Base-by-base conservation (phyloP, 1,284 basidiomycete genomes). In the Pseudomicrostroma phylloplanum region DNA sequence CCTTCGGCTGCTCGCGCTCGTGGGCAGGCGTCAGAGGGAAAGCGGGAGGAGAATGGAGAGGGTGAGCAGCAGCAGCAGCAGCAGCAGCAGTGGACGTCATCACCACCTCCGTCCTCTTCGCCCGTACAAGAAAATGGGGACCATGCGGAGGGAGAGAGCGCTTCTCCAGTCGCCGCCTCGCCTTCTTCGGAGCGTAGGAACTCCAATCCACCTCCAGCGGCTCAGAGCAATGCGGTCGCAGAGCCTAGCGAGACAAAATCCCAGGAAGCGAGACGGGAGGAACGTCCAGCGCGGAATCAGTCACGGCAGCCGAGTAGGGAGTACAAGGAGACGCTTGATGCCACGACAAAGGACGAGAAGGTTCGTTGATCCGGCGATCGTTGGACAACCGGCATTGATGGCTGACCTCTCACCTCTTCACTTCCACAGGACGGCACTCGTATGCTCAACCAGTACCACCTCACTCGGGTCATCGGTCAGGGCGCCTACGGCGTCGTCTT, bases 361-460 rank as follows among this genome's bases (percentile, higher is more conserved):
- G 59, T 60, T 21, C 43, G 59, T 59, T n/a, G n/a, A n/a, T n/a
- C n/a, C n/a, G n/a, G n/a, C n/a, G n/a, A n/a, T n/a, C n/a, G n/a
- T n/a, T n/a, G n/a, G n/a, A n/a, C n/a, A n/a, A n/a, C n/a, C n/a
- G n/a, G 21, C 9, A 53, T 46, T 26, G 3, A 12, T 13, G 15
- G 19, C 15, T 58, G 4, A 39, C 15, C 25, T 30, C 17, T 11
- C 15, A 26, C 17, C n/a, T 36, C 17, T 17, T 41, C 30, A 23
- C 2, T 11, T 26, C 17, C 19, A 15, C 1, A 60, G 19, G 77
- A 79, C 58, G 77, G 77, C 6, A 73, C 73, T 0, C 58, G 70
- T 0, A 70, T 76, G 57, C 71, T 79, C 63, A 79, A 79, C 58
- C 77, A 79, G 58, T 79, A 79, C 58, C 69, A 67, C 55, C 72